Base-by-base conservation (phyloP, 192 early-diverging fungal species). In the Backusella tarrabulga region DNA sequence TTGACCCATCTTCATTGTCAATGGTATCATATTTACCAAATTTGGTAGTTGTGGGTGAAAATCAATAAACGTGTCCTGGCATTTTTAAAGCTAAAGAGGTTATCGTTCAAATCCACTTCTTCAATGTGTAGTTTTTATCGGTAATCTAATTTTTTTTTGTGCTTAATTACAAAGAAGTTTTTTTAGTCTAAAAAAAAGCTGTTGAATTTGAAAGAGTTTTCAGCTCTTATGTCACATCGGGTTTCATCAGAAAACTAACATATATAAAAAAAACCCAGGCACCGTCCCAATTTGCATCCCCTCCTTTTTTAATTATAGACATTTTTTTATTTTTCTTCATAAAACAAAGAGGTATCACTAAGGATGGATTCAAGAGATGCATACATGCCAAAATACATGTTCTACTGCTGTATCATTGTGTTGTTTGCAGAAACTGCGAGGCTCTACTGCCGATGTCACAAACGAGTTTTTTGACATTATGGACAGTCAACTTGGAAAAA, bases 391-490 rank as follows among this genome's bases (percentile, higher is more conserved):
- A 70, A 52, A 3, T 87, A 85, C 68, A 87, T 87, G 83, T 52
- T 87, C 23, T 87, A 80, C 23, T 81, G 81, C 52, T 80, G 76
- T 50, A 21, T 83, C 2, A 38, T 83, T 85, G 6, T 36, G 76
- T 26, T 54, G 87, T 4, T 85, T 93, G 73, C 76, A 84, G 56
- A 83, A 80, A 34, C 83, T 93, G 67, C 89, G 92, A 78, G 81
- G 84, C 44, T 60, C 21, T 60, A 76, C 82, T 34, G 72, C 84
- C 14, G 82, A 89, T 67, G 85, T 93, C 52, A 87, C 87, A 41
- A 63, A 76, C 14, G 92, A 93, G 83, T 88, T 90, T 34, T 69
- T 84, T 15, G 92, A 93, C 9, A 91, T 93, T 67, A 80, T 92
- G 38, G 79, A 72, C 8, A 71, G 87, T 41, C 80, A 87, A n/a